Evolutionary conservation across 805 yeast species (phyloP).

Genomic region (Nematodospora valgi): DNA sequence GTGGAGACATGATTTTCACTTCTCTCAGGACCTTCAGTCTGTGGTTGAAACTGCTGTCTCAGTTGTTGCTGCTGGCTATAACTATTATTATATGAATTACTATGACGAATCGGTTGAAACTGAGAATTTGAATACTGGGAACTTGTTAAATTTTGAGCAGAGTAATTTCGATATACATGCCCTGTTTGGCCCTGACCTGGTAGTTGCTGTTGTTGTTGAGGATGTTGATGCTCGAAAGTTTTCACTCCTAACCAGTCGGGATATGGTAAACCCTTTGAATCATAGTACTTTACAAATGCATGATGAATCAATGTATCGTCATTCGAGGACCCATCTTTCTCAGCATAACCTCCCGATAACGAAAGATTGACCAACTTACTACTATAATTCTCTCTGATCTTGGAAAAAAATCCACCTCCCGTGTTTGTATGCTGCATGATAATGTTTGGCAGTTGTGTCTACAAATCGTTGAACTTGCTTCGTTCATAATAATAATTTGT

Average conservation of each 20-base stretch:
- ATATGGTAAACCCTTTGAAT: conserved; percentile 26
- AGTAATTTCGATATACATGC: conserved; percentile 1
- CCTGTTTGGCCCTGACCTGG: conserved; percentile 6
- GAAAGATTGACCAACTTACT: conserved; percentile 36
- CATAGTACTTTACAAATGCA: conserved; percentile 40
- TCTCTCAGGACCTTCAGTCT: too few species aligned
- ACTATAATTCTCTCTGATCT: conserved; percentile 35
- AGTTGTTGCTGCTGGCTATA: conserved; percentile 13
- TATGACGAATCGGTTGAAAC: conserved; percentile 14
- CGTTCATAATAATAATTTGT: too few species aligned
- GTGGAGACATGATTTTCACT: too few species aligned
- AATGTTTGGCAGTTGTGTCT: too few species aligned
- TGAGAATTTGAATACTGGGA: conserved; percentile 10
- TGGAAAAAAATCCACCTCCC: conserved; percentile 22
- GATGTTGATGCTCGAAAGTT: conserved; percentile 1
- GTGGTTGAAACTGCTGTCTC: conserved; percentile 4
- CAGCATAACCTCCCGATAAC: conserved; percentile 23
- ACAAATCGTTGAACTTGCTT: too few species aligned
- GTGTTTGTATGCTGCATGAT: too few species aligned
- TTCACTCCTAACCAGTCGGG: conserved; percentile 44
- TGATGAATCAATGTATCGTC: conserved; percentile 41
- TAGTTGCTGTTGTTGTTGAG: conserved; percentile 8
- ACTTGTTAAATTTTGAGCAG: conserved; percentile 3
- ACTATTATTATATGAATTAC: conserved; percentile 12
- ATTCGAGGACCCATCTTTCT: conserved; percentile 36